Conservation (phyloP, 164 flowering plant genomes). For the Akebia trifoliata region DNA sequence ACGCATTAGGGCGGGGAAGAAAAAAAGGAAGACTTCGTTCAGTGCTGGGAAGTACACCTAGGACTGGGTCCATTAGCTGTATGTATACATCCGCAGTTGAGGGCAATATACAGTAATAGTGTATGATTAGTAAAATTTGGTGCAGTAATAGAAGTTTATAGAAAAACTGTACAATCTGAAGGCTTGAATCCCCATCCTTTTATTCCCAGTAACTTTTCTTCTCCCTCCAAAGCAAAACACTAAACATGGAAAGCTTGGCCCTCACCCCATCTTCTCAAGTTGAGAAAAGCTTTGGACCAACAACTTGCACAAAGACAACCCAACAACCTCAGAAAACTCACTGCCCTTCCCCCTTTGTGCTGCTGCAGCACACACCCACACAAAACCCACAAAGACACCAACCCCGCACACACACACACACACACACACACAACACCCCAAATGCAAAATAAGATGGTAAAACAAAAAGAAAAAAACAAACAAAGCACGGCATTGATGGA, state of each 20-base stretch:
- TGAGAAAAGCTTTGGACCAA: not conserved
- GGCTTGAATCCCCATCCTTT: not conserved
- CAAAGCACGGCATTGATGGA: not conserved
- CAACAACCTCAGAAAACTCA: not conserved
- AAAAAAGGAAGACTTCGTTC: too few species aligned
- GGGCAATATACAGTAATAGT: too few species aligned
- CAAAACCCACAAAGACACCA: not conserved
- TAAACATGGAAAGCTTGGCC: too few species aligned
- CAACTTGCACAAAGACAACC: conserved; percentile 1
- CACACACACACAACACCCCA: not conserved
- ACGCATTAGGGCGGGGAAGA: too few species aligned
- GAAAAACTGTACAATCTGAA: too few species aligned
- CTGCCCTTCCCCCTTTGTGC: not conserved
- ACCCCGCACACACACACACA: not conserved
- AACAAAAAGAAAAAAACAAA: conserved; percentile 2
- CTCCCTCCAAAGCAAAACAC: not conserved
- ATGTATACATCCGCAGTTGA: too few species aligned
- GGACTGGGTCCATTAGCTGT: too few species aligned
- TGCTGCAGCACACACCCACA: not conserved
- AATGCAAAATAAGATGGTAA: not conserved
- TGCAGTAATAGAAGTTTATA: too few species aligned
- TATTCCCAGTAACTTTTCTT: not conserved
- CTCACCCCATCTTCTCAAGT: not conserved
- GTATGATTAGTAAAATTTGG: too few species aligned
- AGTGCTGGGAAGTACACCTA: too few species aligned